A percentile compares a stretch with the other conserved stretches of the same genome.
Evolutionary conservation across 2,329 filamentous ascomycete species (phyloP).

Genomic region (Salinomyces thailandicus): DNA sequence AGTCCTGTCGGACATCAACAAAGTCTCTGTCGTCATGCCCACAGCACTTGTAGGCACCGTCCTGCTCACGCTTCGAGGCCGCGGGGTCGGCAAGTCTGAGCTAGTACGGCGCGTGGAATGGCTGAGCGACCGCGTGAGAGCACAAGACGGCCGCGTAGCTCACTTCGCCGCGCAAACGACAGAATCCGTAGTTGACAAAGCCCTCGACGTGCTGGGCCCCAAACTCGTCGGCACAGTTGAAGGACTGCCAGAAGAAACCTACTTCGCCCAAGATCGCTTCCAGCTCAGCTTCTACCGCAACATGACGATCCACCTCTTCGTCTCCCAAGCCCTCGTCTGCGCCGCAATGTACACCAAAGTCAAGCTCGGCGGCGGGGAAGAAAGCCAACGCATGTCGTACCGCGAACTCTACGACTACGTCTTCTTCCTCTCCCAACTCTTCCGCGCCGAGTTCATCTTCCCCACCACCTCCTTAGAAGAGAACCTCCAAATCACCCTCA

Average conservation of each 20-base stretch:
- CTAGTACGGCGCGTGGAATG: constrained; percentile 80
- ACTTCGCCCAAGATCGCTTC: constrained; percentile 86
- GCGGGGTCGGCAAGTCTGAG: constrained; percentile 81
- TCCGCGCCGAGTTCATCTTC: constrained; percentile 96
- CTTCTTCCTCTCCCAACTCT: constrained; percentile 81
- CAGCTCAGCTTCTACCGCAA: constrained; percentile 97
- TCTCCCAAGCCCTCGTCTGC: constrained; percentile 82
- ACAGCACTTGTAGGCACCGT: constrained; percentile 93
- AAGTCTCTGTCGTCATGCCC: constrained; percentile 94
- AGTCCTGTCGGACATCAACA: constrained; percentile 87
- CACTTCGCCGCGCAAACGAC: constrained; percentile 79
- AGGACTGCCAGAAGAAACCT: constrained; percentile 79
- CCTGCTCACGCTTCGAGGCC: constrained; percentile 76
- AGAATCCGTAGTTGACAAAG: constrained; percentile 73
- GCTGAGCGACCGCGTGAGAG: constrained; percentile 70
- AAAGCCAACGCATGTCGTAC: constrained; percentile 57
- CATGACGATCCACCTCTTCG: constrained; percentile 98
- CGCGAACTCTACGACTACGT: constrained; percentile 66
- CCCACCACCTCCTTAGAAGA: constrained; percentile 68
- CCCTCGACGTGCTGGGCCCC: constrained; percentile 81
- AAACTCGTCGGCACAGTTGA: constrained; percentile 73
- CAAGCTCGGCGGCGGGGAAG: constrained; percentile 78
- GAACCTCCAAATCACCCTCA: constrained; percentile 73
- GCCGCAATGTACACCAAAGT: constrained; percentile 83
- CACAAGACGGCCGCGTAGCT: constrained; percentile 82